Evolutionary conservation across 2,329 filamentous ascomycete genomes (phyloP), one percentile per base, ranked within the genome.

Genomic region (Berkeleyomyces basicola): DNA sequence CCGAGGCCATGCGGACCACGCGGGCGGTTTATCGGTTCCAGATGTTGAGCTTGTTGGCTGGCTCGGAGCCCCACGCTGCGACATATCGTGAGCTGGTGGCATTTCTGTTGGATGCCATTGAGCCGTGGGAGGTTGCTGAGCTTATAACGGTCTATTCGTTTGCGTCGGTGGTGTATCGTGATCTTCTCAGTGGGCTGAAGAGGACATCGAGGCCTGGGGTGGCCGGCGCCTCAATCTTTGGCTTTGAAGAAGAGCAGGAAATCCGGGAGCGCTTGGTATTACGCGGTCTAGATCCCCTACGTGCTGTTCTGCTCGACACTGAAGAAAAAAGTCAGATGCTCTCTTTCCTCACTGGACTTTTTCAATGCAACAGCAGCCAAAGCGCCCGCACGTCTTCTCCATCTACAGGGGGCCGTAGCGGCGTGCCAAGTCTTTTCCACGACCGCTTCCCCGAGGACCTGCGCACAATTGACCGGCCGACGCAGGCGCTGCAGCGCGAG

Each of bases 41-140:
- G 7, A 57, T 65, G 7, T 43, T 65, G 6, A 53, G 44, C 36
- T 36, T 64, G 9, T 40, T 64, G 10, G 40, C 55, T n/a, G 58
- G 51, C 23, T 55, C 39, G 2, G 55, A 62, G 3, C 59, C 63
- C 2, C 39, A 40, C 14, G 37, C 31, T 31, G 36, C 46, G 5
- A 55, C 44, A 7, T 44, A 59, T 23, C 47, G 47, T n/a, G 60
- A 57, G 14, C 16, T 60, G 4, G 46, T 58, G 2, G 23, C 55
- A 9, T 33, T 60, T 10, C 49, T 65, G 33, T 58, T 65, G 7
- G 60, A 62, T 44, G 16, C 55, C 4, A 42, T 65, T 36, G 60
- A 65, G 36, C 63, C 63, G 9, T 65, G 63, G 63, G 63, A 65
- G 58, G 49, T 59, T 9, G 60, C 63, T 7, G 60, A 62, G n/a